Percentiles rank a stretch among this genome's conserved stretches.
phyloP scores from a whole-genome alignment of 2,329 filamentous ascomycete genomes.

The Capronia americana region DNA sequence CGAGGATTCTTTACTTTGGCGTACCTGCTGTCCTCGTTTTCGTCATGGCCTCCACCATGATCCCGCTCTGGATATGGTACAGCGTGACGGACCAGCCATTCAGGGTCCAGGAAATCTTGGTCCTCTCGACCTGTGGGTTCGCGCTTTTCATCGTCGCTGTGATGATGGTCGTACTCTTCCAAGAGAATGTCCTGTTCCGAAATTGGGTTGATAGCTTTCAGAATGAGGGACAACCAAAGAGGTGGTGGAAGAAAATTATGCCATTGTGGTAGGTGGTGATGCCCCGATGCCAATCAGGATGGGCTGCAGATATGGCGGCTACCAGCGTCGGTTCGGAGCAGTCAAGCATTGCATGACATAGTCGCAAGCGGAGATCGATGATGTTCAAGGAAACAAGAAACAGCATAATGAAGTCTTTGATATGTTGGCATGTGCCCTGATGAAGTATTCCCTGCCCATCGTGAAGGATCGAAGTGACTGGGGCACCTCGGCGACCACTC shows the following conservation, averaged over 20 bases:
- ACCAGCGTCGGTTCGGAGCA: too few species aligned
- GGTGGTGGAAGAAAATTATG: slow-evolving; percentile 1
- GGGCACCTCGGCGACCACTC: too few species aligned
- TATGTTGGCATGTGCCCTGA: too few species aligned
- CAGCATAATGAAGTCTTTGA: too few species aligned
- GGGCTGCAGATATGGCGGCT: too few species aligned
- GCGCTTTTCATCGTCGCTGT: background rate
- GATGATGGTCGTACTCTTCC: background rate
- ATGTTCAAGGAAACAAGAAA: too few species aligned
- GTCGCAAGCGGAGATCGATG: too few species aligned
- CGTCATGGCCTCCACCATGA: background rate
- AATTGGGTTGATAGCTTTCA: slow-evolving; percentile 1
- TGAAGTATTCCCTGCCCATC: too few species aligned
- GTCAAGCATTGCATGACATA: too few species aligned
- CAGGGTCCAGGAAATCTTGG: background rate
- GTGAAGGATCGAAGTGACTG: too few species aligned
- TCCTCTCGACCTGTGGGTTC: slow-evolving; percentile 4
- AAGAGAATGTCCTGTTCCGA: background rate
- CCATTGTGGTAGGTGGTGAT: background rate
- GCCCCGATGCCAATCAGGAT: too few species aligned
- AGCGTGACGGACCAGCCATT: background rate
- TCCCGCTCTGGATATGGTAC: background rate
- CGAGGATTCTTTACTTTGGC: background rate
- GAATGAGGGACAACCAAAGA: background rate
- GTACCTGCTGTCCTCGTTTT: background rate